phyloP scores from a whole-genome alignment of 1,284 basidiomycete genomes.

The Leccinum fallax region DNA sequence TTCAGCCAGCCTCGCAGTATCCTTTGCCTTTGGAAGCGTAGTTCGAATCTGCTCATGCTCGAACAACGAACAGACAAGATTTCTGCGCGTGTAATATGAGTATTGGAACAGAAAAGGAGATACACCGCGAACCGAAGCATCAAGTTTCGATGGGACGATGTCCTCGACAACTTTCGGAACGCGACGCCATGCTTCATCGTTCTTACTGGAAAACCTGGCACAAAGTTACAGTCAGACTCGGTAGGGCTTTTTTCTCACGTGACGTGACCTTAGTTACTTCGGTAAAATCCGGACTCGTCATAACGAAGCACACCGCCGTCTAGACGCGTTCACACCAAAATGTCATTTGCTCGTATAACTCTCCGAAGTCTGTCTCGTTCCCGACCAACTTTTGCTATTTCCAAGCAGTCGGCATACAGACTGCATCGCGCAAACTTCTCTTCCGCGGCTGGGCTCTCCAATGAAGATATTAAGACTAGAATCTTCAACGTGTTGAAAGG shows the following conservation, averaged over 20 bases:
- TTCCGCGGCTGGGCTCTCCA: slow-evolving; percentile 71
- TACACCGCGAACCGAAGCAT: slow-evolving; percentile 74
- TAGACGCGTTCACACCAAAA: slow-evolving; percentile 33
- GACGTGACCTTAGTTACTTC: slow-evolving; percentile 11
- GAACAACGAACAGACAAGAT: slow-evolving; percentile 92
- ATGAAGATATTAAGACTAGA: slow-evolving; percentile 79
- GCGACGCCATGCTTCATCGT: slow-evolving; percentile 91
- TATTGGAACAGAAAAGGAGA: background rate
- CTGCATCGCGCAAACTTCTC: slow-evolving; percentile 68
- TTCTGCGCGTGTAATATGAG: slow-evolving; percentile 50
- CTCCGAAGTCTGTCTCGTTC: slow-evolving; percentile 44
- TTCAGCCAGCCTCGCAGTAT: slow-evolving; percentile 89
- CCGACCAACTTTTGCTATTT: slow-evolving; percentile 37
- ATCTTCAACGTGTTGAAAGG: slow-evolving; percentile 89
- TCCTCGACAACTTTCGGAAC: slow-evolving; percentile 86
- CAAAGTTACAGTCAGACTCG: too few species aligned
- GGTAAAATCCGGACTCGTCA: slow-evolving; percentile 29
- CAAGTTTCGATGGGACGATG: slow-evolving; percentile 83
- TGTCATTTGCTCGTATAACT: slow-evolving; percentile 57
- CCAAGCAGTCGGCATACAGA: slow-evolving; percentile 36
- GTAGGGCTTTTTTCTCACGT: background rate
- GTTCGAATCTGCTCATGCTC: slow-evolving; percentile 97
- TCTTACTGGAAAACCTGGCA: background rate
- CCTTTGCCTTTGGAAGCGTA: slow-evolving; percentile 94
- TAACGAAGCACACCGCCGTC: background rate